Percentiles rank a stretch among this genome's conserved stretches.
These are phyloP conservation scores for Oenanthe sinensis DNA, from an alignment of 129 eudicot species.

Conservation along the genomic window DNA sequence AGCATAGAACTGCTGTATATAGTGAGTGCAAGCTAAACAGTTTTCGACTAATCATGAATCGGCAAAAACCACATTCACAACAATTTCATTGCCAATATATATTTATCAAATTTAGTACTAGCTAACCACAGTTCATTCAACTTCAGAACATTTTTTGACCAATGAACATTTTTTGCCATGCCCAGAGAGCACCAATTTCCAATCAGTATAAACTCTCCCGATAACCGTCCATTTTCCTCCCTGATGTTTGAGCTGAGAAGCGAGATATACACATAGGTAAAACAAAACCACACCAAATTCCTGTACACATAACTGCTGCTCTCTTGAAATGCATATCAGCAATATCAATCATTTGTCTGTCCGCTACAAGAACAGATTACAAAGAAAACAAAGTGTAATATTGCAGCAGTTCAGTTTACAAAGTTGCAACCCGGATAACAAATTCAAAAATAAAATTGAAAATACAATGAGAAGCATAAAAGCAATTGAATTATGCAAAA, in stretches of 20 bases:
- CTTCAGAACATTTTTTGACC: not conserved
- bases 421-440: not conserved
- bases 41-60: not conserved
- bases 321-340: conserved; percentile 7
- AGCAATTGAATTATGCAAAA: not conserved
- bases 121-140: not conserved
- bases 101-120: not conserved
- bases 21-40: not conserved
- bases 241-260: not conserved
- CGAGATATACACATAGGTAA: not conserved
- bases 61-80: not conserved
- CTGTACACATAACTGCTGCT: not conserved
- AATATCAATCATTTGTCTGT: conserved; percentile 18
- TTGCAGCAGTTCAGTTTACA: not conserved
- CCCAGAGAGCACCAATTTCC: not conserved
- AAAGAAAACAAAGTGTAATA: not conserved
- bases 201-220: not conserved
- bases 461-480: not conserved
- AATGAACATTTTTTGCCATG: not conserved
- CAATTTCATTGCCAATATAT: not conserved
- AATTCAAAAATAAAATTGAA: not conserved
- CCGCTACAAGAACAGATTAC: conserved; percentile 24
- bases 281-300: not conserved
- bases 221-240: not conserved
- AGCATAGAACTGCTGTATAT: not conserved